These are phyloP conservation scores for Rauvolfia tetraphylla DNA, from an alignment of 257 asterid genomes.

Conservation along the genomic window DNA sequence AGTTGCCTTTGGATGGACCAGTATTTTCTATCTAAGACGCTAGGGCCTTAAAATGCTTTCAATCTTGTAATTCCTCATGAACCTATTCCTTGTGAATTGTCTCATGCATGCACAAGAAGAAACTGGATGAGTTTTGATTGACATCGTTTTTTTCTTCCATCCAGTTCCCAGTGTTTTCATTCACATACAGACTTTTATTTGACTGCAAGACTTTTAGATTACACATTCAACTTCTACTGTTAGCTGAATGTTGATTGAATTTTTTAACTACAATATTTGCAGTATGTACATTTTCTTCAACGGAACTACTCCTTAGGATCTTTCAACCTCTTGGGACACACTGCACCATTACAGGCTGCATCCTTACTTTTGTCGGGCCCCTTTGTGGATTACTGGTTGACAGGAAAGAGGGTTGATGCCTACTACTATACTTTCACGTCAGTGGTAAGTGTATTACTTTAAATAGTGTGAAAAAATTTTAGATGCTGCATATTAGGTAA, in stretches of 20 bases:
- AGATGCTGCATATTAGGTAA: background rate
- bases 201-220: background rate
- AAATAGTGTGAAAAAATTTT: background rate
- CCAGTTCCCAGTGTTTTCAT: background rate
- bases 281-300: conserved; percentile 79
- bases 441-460: conserved; percentile 33
- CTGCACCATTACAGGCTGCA: conserved; percentile 83
- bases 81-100: background rate
- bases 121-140: background rate
- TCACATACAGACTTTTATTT: background rate
- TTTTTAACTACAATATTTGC: conserved; percentile 28
- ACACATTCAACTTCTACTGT: background rate
- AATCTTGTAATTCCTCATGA: background rate
- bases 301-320: conserved; percentile 74
- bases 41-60: background rate
- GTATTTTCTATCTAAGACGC: background rate
- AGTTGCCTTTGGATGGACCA: conserved; percentile 25
- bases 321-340: conserved; percentile 74
- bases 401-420: conserved; percentile 54
- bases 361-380: conserved; percentile 67
- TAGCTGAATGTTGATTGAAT: conserved; percentile 11
- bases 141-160: background rate
- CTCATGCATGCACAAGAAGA: background rate
- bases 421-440: conserved; percentile 49
- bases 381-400: conserved; percentile 61